Conservation (phyloP, 768 basidiomycete genomes). For the Suillus tomentosus region DNA sequence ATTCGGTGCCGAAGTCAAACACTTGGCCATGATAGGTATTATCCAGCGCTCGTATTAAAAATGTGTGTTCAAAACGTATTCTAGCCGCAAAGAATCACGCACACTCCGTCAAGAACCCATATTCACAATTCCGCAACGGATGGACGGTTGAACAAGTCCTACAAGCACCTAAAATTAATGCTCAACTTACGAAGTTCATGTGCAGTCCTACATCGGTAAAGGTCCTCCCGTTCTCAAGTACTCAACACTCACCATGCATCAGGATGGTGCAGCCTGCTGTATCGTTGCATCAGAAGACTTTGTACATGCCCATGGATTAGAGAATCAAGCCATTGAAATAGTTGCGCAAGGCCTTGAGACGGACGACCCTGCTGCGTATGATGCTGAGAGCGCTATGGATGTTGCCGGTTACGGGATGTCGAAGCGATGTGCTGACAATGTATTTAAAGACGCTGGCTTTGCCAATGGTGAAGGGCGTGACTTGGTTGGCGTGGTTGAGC, state of each 20-base stretch:
- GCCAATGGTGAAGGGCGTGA: constrained; percentile 61
- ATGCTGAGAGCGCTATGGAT: constrained; percentile 73
- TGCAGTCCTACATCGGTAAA: constrained; percentile 80
- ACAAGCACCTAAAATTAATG: constrained; percentile 65
- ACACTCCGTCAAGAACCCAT: constrained; percentile 82
- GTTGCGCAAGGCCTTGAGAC: constrained; percentile 66
- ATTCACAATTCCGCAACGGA: constrained; percentile 81
- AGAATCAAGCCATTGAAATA: constrained; percentile 88
- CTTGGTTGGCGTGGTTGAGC: constrained; percentile 80
- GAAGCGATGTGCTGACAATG: constrained; percentile 63
- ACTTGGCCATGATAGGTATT: constrained; percentile 76
- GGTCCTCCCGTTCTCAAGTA: no score
- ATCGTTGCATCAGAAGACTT: constrained; percentile 80
- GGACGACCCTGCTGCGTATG: constrained; percentile 65
- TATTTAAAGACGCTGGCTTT: constrained; percentile 73
- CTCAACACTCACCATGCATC: background rate
- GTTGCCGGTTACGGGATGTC: constrained; percentile 83
- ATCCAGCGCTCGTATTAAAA: background rate
- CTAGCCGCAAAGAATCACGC: constrained; percentile 78
- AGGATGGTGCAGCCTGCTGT: constrained; percentile 79
- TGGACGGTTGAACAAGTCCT: constrained; percentile 76
- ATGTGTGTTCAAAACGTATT: constrained; percentile 16
- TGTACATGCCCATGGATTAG: constrained; percentile 66
- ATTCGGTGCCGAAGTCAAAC: constrained; percentile 65
- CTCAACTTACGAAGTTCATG: constrained; percentile 80